Evolutionary conservation across 441 rosid genomes (phyloP).

Genomic region (Melastoma candidum): DNA sequence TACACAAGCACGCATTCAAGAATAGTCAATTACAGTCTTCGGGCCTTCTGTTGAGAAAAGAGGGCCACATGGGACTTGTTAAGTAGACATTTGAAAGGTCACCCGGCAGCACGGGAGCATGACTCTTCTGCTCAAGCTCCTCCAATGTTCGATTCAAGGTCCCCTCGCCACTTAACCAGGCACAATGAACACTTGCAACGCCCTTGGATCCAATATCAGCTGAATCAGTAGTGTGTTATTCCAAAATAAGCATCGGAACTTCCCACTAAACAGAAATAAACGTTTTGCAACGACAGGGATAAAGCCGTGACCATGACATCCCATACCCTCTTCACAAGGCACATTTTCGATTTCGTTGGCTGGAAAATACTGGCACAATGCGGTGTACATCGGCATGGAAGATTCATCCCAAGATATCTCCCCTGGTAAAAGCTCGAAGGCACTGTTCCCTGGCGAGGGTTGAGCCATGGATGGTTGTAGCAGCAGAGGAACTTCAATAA

Average conservation of each 20-base stretch:
- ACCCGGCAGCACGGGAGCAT: constrained; percentile 56
- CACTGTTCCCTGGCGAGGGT: constrained; percentile 29
- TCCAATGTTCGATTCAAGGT: constrained; percentile 34
- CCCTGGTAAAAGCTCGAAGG: constrained; percentile 29
- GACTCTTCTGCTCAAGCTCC: constrained; percentile 34
- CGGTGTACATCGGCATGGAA: constrained; percentile 31
- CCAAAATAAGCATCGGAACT: constrained; percentile 43
- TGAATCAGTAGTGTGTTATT: constrained; percentile 58
- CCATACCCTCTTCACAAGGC: constrained; percentile 48
- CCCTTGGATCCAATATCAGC: constrained; percentile 84
- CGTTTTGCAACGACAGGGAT: no score
- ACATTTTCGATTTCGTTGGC: constrained; percentile 37
- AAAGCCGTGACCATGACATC: background rate
- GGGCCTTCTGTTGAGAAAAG: no score
- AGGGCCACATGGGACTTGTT: constrained; percentile 4
- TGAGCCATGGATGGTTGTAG: constrained; percentile 45
- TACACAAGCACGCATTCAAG: constrained; percentile 20
- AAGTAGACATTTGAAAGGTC: constrained; percentile 13
- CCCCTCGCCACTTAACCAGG: constrained; percentile 30
- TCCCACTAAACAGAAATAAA: no score
- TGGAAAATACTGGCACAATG: constrained; percentile 16
- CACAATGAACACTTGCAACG: constrained; percentile 30
- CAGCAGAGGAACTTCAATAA: constrained; percentile 41
- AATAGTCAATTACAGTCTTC: background rate
- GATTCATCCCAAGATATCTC: constrained; percentile 54